Percentiles rank a stretch among this genome's conserved stretches.
Conservation (phyloP, 768 basidiomycete species). For the Exsudoporus frostii region DNA sequence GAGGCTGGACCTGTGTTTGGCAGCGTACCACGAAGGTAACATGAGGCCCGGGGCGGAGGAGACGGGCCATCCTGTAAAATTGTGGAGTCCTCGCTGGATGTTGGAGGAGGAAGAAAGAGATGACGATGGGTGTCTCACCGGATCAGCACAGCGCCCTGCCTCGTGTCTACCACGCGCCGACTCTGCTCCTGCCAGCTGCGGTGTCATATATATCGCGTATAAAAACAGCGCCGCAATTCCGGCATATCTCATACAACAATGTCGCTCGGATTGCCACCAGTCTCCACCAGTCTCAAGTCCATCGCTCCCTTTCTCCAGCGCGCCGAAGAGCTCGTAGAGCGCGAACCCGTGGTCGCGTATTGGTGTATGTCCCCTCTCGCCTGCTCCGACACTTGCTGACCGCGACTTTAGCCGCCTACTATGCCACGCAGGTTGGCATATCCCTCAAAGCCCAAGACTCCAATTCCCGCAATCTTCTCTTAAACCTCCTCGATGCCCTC, state of each 20-base stretch:
- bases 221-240: background rate
- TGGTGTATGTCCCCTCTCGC: conserved; percentile 70
- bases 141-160: conserved; percentile 1
- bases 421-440: conserved; percentile 88
- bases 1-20: background rate
- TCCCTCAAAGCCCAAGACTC: conserved; percentile 63
- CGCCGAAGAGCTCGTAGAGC: conserved; percentile 77
- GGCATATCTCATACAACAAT: conserved; percentile 9
- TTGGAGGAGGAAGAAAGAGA: background rate
- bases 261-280: conserved; percentile 55
- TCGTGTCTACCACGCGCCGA: conserved; percentile 5
- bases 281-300: conserved; percentile 59
- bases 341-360: conserved; percentile 88
- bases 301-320: conserved; percentile 83
- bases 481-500: conserved; percentile 70
- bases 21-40: background rate
- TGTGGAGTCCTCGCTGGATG: background rate
- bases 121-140: background rate
- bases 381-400: background rate
- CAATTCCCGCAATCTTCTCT: conserved; percentile 63
- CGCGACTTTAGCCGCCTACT: conserved; percentile 68
- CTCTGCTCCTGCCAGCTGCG: conserved; percentile 1
- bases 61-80: conserved; percentile 12
- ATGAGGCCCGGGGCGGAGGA: background rate
- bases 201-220: background rate